A percentile compares a stretch with the other conserved stretches of the same genome.
phyloP scores from a whole-genome alignment of 495 filamentous ascomycete species.

The Penicillium chermesinum region DNA sequence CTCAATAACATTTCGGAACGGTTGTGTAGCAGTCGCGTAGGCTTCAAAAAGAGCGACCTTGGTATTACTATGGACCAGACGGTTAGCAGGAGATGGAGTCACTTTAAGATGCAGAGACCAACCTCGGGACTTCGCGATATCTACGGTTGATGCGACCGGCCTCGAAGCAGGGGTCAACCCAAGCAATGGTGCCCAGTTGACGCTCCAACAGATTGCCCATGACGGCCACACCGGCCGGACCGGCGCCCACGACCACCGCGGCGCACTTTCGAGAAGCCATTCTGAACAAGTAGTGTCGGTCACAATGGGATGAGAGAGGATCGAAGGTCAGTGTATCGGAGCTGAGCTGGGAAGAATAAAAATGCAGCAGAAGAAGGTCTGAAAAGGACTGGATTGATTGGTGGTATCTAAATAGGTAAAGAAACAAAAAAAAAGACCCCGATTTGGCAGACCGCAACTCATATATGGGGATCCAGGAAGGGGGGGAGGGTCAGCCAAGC shows the following conservation, averaged over 20 bases:
- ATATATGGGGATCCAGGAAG: conserved; percentile 1
- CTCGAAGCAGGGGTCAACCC: conserved; percentile 51
- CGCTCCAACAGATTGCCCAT: conserved; percentile 53
- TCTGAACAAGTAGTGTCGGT: conserved; percentile 1
- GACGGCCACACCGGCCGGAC: conserved; percentile 52
- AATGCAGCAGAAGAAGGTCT: conserved; percentile 1
- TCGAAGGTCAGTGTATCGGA: not conserved
- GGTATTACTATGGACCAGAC: conserved; percentile 30
- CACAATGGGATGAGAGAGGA: conserved; percentile 4
- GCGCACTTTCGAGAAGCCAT: conserved; percentile 39
- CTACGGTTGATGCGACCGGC: conserved; percentile 48
- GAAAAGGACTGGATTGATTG: conserved; percentile 18
- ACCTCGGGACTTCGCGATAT: conserved; percentile 56
- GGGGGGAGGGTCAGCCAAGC: conserved; percentile 11
- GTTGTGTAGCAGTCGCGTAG: conserved; percentile 43
- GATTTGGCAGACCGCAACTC: conserved; percentile 6
- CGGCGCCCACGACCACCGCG: conserved; percentile 53
- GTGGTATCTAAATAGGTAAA: conserved; percentile 18
- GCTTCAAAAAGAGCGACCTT: conserved; percentile 51
- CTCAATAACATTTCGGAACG: conserved; percentile 45
- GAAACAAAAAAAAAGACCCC: not conserved
- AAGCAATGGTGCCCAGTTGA: conserved; percentile 44
- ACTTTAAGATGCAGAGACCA: conserved; percentile 9
- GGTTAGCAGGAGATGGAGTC: conserved; percentile 8
- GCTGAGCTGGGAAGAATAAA: conserved; percentile 1